Base-by-base conservation (phyloP, 306 rosid species). In the cucumber (Cucumis sativus) region DNA sequence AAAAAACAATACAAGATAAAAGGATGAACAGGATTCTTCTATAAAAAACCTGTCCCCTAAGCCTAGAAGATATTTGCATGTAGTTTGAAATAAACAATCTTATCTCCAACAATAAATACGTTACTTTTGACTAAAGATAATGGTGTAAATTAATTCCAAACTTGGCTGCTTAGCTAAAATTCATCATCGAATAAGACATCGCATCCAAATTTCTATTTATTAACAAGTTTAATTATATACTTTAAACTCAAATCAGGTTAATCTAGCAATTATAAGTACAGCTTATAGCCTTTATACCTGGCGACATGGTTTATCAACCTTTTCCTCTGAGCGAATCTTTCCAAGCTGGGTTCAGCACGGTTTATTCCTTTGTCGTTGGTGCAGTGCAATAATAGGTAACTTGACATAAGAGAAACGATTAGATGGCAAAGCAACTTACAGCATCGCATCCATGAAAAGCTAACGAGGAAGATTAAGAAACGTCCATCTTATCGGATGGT, bases 361-460 rank as follows among this genome's bases (percentile, higher is more conserved):
- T 71, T 49, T 49, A 10, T 69, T 69, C 75, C 75, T 23, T 14
- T 69, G 56, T 69, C 56, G 17, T 33, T 71, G 61, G 76, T 51
- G 76, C 60, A 49, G 61, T 67, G 74, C 74, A 67, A 67, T 28
- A 67, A 67, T 23, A 67, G 74, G 23, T 67, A 67, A 67, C 74
- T 40, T 69, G 75, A 45, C 57, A 69, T 21, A 23, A 69, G 57
- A 21, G 39, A 14, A 45, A 6, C 3, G 58, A 73, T 25, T 52
- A 54, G 61, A 73, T 73, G 56, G 72, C n/a, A 76, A 21, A 52
- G 49, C 43, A 35, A 47, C 55, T 75, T 23, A 77, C 23, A 47
- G 57, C 74, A 33, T 37, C 23, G 28, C 77, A 52, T 51, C 62
- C 25, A 51, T 15, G 41, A n/a, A 73, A 73, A 72, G 77, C 63